A percentile compares a stretch with the other conserved stretches of the same genome.
These are phyloP conservation scores for Phytophthora cryptogea DNA, from an alignment of 352 stramenopile species.

Conservation along the genomic window DNA sequence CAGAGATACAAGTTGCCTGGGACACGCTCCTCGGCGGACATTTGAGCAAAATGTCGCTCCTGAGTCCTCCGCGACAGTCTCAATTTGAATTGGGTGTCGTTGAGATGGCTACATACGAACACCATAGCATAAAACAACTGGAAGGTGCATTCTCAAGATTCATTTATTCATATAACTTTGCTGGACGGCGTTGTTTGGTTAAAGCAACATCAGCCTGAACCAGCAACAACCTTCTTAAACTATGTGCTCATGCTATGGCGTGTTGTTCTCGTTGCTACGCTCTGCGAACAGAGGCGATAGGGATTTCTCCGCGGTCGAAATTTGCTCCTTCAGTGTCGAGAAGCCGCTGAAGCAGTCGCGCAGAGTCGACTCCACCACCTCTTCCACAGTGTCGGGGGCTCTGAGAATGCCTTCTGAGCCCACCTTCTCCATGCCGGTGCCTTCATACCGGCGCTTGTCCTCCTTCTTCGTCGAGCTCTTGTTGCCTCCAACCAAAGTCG, in stretches of 20 bases:
- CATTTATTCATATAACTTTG: no score
- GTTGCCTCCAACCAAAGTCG: conserved; percentile 7
- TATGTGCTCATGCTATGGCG: neutral
- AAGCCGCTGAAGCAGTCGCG: conserved; percentile 12
- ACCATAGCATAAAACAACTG: no score
- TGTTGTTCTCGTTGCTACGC: neutral
- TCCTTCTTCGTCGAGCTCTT: neutral
- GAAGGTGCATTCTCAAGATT: no score
- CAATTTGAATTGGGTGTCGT: no score
- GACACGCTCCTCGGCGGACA: neutral
- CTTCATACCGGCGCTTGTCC: neutral
- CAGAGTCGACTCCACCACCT: conserved; percentile 9
- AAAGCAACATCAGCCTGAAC: neutral
- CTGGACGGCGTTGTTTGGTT: neutral
- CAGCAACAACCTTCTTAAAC: neutral
- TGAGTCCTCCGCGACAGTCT: neutral
- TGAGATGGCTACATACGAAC: neutral
- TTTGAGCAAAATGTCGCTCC: neutral
- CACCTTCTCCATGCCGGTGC: neutral
- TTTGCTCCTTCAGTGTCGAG: conserved; percentile 7
- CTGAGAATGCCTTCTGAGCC: conserved; percentile 25
- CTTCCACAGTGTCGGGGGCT: conserved; percentile 15
- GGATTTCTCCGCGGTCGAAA: conserved; percentile 11
- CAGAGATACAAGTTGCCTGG: neutral
- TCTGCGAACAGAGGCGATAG: conserved; percentile 9